These are phyloP conservation scores for Viola pubescens DNA, from an alignment of 441 rosid species.

Conservation along the genomic window DNA sequence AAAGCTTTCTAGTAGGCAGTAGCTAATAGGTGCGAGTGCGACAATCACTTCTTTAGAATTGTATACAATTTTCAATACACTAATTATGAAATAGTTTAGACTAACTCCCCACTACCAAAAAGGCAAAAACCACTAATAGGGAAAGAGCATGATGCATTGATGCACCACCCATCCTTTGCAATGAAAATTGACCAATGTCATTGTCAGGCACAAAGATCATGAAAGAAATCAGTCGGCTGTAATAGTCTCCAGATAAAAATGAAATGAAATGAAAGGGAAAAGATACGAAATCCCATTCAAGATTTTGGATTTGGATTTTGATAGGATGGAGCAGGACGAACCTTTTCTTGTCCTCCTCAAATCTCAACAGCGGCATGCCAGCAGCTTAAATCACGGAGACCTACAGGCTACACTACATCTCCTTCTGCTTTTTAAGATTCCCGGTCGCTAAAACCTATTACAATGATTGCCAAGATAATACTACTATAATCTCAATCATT, in stretches of 20 bases:
- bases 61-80: no score
- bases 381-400: slow-evolving; percentile 29
- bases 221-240: no score
- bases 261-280: background rate
- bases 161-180: no score
- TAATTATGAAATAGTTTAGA: no score
- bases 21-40: no score
- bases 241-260: no score
- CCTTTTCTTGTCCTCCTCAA: slow-evolving; percentile 12
- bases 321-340: background rate
- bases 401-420: no score
- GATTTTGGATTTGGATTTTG: slow-evolving; percentile 17
- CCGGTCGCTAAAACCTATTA: background rate
- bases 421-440: slow-evolving; percentile 18
- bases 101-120: no score
- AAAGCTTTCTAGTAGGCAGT: no score
- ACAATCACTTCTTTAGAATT: no score
- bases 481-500: background rate
- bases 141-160: no score
- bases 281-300: background rate
- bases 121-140: no score
- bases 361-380: background rate
- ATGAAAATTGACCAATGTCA: background rate
- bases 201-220: background rate
- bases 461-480: slow-evolving; percentile 12